Conservation (phyloP, 164 flowering plant genomes). For the Santalum album region DNA sequence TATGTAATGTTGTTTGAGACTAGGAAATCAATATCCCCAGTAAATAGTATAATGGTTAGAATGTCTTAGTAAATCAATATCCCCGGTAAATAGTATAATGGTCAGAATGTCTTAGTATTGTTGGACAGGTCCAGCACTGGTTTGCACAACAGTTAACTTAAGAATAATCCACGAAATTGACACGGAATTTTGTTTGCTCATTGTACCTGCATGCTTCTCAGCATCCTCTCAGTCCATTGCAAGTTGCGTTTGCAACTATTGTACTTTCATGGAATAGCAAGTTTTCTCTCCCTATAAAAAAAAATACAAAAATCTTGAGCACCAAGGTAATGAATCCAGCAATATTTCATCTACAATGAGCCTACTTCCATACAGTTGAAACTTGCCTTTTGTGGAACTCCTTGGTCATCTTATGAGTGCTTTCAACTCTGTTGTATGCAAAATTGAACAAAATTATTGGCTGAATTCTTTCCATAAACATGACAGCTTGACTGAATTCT, state of each 20-base stretch:
- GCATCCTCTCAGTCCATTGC: slow-evolving; percentile 84
- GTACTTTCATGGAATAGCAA: slow-evolving; percentile 78
- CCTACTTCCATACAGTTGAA: background rate
- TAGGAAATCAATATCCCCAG: too few species aligned
- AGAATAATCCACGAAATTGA: too few species aligned
- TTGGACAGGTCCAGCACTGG: too few species aligned
- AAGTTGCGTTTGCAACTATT: slow-evolving; percentile 90
- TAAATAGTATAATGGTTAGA: too few species aligned
- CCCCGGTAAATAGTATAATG: too few species aligned
- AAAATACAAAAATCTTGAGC: background rate
- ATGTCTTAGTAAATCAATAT: too few species aligned
- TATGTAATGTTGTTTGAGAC: too few species aligned
- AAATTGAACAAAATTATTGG: background rate
- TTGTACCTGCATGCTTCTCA: slow-evolving; percentile 62
- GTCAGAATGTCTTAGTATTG: too few species aligned
- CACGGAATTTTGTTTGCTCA: background rate
- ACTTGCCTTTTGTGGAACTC: slow-evolving; percentile 65
- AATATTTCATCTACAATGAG: background rate
- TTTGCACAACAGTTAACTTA: too few species aligned
- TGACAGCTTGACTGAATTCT: too few species aligned
- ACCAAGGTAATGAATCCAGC: too few species aligned
- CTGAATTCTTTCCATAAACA: background rate
- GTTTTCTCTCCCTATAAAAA: slow-evolving; percentile 61
- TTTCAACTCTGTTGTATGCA: slow-evolving; percentile 77
- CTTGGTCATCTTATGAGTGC: slow-evolving; percentile 64